Conservation (phyloP, 2,329 filamentous ascomycete genomes). For the Aschersonia sp. region DNA sequence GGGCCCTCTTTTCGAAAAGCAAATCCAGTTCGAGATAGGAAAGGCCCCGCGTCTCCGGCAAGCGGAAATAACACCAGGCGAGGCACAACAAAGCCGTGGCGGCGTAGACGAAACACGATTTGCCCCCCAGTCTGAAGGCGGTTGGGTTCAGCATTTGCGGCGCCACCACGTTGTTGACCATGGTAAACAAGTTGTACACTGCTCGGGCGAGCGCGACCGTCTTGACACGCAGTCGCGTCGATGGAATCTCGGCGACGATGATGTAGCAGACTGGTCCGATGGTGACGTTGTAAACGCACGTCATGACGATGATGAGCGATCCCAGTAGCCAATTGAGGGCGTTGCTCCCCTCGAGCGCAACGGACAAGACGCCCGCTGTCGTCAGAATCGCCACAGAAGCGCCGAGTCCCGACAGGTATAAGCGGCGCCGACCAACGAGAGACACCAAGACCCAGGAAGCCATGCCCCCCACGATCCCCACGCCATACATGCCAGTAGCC, state of each 20-base stretch:
- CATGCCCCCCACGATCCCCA: slow-evolving; percentile 25
- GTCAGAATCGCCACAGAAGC: slow-evolving; percentile 16
- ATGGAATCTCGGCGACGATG: slow-evolving; percentile 22
- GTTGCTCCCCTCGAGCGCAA: slow-evolving; percentile 13
- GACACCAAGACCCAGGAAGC: slow-evolving; percentile 24
- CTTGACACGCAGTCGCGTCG: slow-evolving; percentile 22
- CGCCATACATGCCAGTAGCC: slow-evolving; percentile 20
- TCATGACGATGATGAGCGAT: slow-evolving; percentile 23
- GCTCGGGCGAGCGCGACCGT: slow-evolving; percentile 23
- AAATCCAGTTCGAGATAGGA: slow-evolving; percentile 13
- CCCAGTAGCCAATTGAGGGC: slow-evolving; percentile 19
- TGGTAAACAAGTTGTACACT: slow-evolving; percentile 8
- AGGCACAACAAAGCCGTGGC: slow-evolving; percentile 9
- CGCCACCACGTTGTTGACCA: slow-evolving; percentile 13
- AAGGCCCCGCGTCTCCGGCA: slow-evolving; percentile 12
- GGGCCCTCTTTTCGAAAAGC: slow-evolving; percentile 12
- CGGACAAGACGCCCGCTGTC: slow-evolving; percentile 22
- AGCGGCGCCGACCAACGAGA: slow-evolving; percentile 22
- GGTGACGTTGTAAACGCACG: slow-evolving; percentile 21
- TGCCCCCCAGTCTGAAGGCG: slow-evolving; percentile 13
- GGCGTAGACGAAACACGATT: slow-evolving; percentile 10
- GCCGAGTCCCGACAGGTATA: slow-evolving; percentile 22
- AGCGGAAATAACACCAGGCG: slow-evolving; percentile 12
- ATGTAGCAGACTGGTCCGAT: slow-evolving; percentile 23
- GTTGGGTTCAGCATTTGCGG: slow-evolving; percentile 14